Conservation (phyloP, 805 yeast species). For the Helenozyma baotianmanensis region DNA sequence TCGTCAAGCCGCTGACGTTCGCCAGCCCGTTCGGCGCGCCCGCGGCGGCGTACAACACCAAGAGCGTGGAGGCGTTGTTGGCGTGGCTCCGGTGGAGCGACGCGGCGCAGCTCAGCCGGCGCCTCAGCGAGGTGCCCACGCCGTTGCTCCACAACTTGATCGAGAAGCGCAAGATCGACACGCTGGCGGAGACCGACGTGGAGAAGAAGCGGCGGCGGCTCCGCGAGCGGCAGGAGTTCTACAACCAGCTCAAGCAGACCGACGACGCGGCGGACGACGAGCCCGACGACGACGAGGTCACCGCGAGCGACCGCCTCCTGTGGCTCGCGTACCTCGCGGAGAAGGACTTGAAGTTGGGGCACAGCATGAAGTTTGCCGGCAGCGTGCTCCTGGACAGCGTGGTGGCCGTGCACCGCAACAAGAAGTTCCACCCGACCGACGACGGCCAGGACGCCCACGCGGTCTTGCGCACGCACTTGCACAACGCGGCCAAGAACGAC, state of each 20-base stretch:
- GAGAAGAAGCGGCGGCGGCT: slow-evolving; percentile 30
- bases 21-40: slow-evolving; percentile 42
- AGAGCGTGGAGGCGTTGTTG: slow-evolving; percentile 33
- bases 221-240: slow-evolving; percentile 36
- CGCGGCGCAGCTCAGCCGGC: slow-evolving; percentile 17
- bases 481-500: slow-evolving; percentile 26
- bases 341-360: slow-evolving; percentile 33
- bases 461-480: slow-evolving; percentile 20
- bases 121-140: slow-evolving; percentile 28
- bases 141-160: slow-evolving; percentile 28
- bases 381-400: slow-evolving; percentile 25
- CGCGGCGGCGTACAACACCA: slow-evolving; percentile 35
- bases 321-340: slow-evolving; percentile 38
- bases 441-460: slow-evolving; percentile 14
- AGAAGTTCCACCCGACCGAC: slow-evolving; percentile 24
- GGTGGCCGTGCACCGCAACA: slow-evolving; percentile 23
- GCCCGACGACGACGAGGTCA: slow-evolving; percentile 21
- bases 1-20: slow-evolving; percentile 47
- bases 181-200: slow-evolving; percentile 31
- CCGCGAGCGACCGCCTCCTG: slow-evolving; percentile 21
- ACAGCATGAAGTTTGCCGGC: slow-evolving; percentile 31
- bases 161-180: slow-evolving; percentile 36
- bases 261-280: slow-evolving; percentile 20
- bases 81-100: slow-evolving; percentile 34
- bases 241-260: slow-evolving; percentile 32